phyloP scores from a whole-genome alignment of 148 eudicot species.

The Silene uniflora region DNA sequence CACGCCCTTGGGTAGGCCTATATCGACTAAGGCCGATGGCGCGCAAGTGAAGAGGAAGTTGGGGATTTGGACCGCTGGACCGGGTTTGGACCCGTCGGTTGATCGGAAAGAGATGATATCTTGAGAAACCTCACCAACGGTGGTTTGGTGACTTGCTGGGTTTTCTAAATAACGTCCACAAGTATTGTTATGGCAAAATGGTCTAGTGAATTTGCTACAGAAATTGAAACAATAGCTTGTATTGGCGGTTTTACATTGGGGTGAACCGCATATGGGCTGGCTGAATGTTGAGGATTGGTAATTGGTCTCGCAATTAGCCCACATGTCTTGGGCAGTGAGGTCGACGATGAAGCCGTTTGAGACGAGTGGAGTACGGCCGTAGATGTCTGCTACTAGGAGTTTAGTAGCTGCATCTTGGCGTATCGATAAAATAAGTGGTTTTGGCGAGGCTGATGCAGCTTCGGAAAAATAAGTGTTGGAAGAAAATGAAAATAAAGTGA shows the following conservation, averaged over 20 bases:
- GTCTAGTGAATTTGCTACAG: constrained; percentile 26
- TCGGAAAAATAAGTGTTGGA: not conserved
- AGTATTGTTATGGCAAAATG: constrained; percentile 59
- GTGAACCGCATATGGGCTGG: constrained; percentile 48
- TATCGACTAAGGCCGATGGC: constrained; percentile 39
- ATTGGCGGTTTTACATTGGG: constrained; percentile 32
- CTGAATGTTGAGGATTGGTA: constrained; percentile 44
- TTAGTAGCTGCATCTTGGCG: constrained; percentile 36
- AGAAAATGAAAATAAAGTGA: constrained; percentile 12
- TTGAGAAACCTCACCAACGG: constrained; percentile 48
- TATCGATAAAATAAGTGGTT: constrained; percentile 36
- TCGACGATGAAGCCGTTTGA: constrained; percentile 38
- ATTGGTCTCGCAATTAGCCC: constrained; percentile 51
- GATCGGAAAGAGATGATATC: constrained; percentile 41
- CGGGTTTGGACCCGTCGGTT: constrained; percentile 29
- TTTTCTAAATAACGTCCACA: constrained; percentile 43
- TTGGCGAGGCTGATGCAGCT: constrained; percentile 21
- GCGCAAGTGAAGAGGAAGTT: constrained; percentile 51
- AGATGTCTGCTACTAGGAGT: constrained; percentile 44
- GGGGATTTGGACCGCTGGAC: constrained; percentile 26
- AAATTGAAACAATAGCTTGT: constrained; percentile 39
- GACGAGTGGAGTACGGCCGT: constrained; percentile 41
- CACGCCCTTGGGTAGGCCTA: constrained; percentile 43
- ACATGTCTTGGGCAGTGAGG: constrained; percentile 40
- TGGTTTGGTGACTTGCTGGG: constrained; percentile 38